These are phyloP conservation scores for Phycomyces blakesleeanus DNA, from an alignment of 192 early-diverging fungal genomes.

Conservation along the genomic window DNA sequence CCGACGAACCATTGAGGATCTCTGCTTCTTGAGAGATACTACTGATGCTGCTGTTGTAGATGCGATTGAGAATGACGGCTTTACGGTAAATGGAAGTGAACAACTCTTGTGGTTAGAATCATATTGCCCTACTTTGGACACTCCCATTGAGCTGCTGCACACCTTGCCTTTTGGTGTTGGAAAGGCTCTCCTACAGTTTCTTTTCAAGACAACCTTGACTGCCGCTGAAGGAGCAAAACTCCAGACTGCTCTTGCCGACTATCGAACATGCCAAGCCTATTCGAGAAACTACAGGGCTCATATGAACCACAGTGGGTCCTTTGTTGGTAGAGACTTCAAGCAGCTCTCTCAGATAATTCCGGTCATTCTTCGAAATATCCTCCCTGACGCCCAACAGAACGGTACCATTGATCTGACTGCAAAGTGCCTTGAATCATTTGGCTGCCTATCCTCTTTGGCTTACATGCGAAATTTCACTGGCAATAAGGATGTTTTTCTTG, in stretches of 20 bases:
- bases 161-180: background rate
- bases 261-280: background rate
- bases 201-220: too few species aligned
- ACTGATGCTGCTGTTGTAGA: too few species aligned
- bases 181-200: too few species aligned
- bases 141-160: background rate
- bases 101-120: background rate
- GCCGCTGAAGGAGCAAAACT: too few species aligned
- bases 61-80: background rate
- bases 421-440: background rate
- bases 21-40: too few species aligned
- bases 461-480: too few species aligned
- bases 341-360: background rate
- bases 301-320: background rate
- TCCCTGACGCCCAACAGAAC: too few species aligned
- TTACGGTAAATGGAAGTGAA: background rate
- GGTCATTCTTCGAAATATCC: background rate
- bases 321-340: background rate
- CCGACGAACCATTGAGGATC: too few species aligned
- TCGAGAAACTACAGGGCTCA: background rate
- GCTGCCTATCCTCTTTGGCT: background rate
- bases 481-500: too few species aligned
- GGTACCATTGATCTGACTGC: background rate
- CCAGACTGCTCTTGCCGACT: background rate
- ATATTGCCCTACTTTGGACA: conserved; percentile 1